A percentile compares a stretch with the other conserved stretches of the same genome.
Evolutionary conservation across 305 asterid genomes (phyloP).

Genomic region (Nicotiana rustica): DNA sequence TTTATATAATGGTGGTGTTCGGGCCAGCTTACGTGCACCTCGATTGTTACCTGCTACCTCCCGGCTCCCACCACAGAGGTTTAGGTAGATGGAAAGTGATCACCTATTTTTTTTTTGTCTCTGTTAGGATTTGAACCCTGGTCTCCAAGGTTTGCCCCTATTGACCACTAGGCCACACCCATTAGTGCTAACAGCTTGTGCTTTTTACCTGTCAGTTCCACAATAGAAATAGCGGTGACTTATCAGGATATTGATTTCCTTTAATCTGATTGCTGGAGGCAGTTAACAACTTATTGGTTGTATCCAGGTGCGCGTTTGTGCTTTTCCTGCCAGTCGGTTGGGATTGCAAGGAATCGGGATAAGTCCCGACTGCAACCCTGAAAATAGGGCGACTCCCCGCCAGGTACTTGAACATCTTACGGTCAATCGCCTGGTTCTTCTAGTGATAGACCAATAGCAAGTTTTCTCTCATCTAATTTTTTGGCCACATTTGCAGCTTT

Average conservation of each 20-base stretch:
- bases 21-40: background rate
- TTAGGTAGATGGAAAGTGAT: background rate
- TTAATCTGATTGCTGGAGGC: constrained; percentile 16
- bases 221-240: background rate
- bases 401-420: constrained; percentile 58
- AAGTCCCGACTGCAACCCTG: constrained; percentile 96
- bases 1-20: background rate
- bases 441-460: background rate
- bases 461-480: background rate
- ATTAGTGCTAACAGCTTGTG: background rate
- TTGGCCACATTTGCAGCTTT: constrained; percentile 58
- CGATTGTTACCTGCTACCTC: background rate
- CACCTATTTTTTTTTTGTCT: background rate
- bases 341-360: constrained; percentile 87
- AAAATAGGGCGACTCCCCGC: constrained; percentile 72
- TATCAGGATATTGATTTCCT: constrained; percentile 20
- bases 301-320: constrained; percentile 86
- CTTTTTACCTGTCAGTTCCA: background rate
- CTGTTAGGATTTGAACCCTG: background rate
- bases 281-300: constrained; percentile 34
- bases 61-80: background rate
- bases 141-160: background rate
- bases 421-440: background rate
- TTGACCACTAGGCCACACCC: background rate
- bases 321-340: constrained; percentile 81